A percentile compares a stretch with the other conserved stretches of the same genome.
Conservation (phyloP, 2,329 filamentous ascomycete genomes). For the Fusarium anthophilum region DNA sequence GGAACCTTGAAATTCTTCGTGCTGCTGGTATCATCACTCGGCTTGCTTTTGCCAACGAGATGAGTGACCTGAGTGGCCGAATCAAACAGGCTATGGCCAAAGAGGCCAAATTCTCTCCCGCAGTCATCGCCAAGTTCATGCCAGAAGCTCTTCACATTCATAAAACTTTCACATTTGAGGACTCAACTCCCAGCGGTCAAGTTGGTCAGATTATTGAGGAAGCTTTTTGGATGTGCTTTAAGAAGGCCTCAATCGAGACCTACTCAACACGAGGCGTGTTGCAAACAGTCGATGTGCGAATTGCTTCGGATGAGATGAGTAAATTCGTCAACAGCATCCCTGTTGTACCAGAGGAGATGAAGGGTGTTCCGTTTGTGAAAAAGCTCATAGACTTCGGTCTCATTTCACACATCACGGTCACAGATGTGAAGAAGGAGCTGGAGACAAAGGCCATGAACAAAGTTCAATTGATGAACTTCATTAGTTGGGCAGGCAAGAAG, state of each 20-base stretch:
- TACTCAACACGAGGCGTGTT: slow-evolving; percentile 89
- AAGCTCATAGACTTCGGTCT: slow-evolving; percentile 86
- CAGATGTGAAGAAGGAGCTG: slow-evolving; percentile 85
- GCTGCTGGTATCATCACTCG: slow-evolving; percentile 90
- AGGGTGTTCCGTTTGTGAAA: slow-evolving; percentile 77
- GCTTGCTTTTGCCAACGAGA: slow-evolving; percentile 87
- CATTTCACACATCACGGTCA: slow-evolving; percentile 85
- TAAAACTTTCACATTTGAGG: slow-evolving; percentile 86
- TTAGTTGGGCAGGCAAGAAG: slow-evolving; percentile 83
- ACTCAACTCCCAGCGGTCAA: slow-evolving; percentile 87
- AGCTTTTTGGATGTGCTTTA: slow-evolving; percentile 94
- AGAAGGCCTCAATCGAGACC: slow-evolving; percentile 83
- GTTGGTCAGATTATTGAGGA: slow-evolving; percentile 91
- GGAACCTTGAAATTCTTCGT: slow-evolving; percentile 94
- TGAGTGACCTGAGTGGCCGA: slow-evolving; percentile 76
- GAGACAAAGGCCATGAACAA: slow-evolving; percentile 83
- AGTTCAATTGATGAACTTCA: slow-evolving; percentile 81
- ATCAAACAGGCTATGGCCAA: slow-evolving; percentile 59
- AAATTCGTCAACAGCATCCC: slow-evolving; percentile 90
- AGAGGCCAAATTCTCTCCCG: slow-evolving; percentile 65
- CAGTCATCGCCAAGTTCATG: slow-evolving; percentile 73
- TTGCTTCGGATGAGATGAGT: slow-evolving; percentile 71
- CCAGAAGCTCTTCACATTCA: slow-evolving; percentile 84
- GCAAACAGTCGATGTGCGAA: slow-evolving; percentile 82
- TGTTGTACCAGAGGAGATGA: slow-evolving; percentile 80